Evolutionary conservation across 371 early-diverging fungal genomes (phyloP).

Genomic region (Chytridium lagenaria): DNA sequence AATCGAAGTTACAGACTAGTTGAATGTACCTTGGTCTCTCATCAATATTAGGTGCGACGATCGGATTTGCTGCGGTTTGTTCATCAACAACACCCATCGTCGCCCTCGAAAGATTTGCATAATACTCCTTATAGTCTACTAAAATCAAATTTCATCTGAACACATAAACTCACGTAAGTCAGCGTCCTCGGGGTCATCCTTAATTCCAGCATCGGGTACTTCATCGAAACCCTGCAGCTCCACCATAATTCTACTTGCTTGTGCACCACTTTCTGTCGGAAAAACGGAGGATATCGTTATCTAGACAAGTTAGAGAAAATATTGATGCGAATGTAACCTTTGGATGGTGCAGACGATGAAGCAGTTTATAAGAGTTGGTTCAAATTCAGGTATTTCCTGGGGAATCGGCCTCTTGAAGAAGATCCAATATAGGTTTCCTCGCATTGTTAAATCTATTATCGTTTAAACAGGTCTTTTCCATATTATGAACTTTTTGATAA

Average conservation of each 20-base stretch:
- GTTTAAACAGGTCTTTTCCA: background rate
- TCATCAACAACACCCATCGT: background rate
- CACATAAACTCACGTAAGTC: background rate
- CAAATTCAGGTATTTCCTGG: conserved; percentile 71
- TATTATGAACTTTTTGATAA: conserved; percentile 21
- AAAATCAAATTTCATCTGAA: background rate
- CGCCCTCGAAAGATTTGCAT: conserved; percentile 19
- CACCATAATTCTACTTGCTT: conserved; percentile 13
- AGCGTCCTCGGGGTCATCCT: background rate
- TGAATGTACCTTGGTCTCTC: background rate
- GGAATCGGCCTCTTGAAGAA: conserved; percentile 83
- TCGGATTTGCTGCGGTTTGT: background rate
- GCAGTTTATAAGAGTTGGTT: background rate
- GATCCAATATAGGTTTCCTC: conserved; percentile 77
- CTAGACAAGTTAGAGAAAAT: background rate
- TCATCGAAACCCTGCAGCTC: conserved; percentile 23
- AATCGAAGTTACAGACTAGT: background rate
- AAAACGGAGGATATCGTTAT: background rate
- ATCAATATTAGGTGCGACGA: background rate
- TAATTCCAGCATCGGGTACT: background rate
- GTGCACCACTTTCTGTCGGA: background rate
- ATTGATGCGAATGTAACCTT: background rate
- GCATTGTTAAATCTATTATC: conserved; percentile 73
- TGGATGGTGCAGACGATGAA: background rate
- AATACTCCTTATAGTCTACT: conserved; percentile 23